Percentiles rank a stretch among this genome's conserved stretches.
phyloP scores from a whole-genome alignment of 371 early-diverging fungal species.

The Mucor mucedo region DNA sequence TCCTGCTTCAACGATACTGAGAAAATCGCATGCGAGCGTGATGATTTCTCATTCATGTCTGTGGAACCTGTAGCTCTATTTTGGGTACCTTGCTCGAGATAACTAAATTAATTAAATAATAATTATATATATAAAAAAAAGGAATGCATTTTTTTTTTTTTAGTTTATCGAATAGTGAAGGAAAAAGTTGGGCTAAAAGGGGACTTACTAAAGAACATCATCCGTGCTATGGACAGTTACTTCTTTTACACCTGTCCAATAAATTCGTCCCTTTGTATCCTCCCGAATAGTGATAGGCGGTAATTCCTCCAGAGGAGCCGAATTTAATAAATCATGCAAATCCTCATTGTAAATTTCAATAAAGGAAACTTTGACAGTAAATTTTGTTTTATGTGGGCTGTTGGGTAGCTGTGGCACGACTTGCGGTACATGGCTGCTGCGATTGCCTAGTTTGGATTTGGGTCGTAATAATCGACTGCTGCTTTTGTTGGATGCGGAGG shows the following conservation, averaged over 20 bases:
- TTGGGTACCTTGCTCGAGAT: slow-evolving; percentile 78
- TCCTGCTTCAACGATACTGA: slow-evolving; percentile 82
- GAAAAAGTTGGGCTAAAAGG: background rate
- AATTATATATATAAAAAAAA: background rate
- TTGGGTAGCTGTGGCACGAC: slow-evolving; percentile 2
- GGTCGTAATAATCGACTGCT: slow-evolving; percentile 18
- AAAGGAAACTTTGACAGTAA: slow-evolving; percentile 68
- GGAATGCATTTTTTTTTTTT: background rate
- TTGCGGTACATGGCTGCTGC: slow-evolving; percentile 13
- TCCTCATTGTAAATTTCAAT: slow-evolving; percentile 99
- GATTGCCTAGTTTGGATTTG: slow-evolving; percentile 22
- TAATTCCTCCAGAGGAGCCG: slow-evolving; percentile 55
- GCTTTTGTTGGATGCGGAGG: slow-evolving; percentile 23
- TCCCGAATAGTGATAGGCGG: slow-evolving; percentile 88
- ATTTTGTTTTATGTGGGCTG: slow-evolving; percentile 28
- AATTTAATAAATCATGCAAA: slow-evolving; percentile 80
- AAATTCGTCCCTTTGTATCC: slow-evolving; percentile 90
- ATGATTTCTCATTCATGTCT: slow-evolving; percentile 96
- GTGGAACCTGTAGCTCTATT: slow-evolving; percentile 95
- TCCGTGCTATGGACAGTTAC: slow-evolving; percentile 73
- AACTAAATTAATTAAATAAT: slow-evolving; percentile 27
- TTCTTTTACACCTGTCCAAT: slow-evolving; percentile 90
- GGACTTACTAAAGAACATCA: slow-evolving; percentile 72
- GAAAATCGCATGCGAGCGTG: slow-evolving; percentile 98
- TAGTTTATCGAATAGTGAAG: background rate